These are phyloP conservation scores for Cryptococcus depauperatus DNA, from an alignment of 1,284 basidiomycete genomes.

Conservation along the genomic window DNA sequence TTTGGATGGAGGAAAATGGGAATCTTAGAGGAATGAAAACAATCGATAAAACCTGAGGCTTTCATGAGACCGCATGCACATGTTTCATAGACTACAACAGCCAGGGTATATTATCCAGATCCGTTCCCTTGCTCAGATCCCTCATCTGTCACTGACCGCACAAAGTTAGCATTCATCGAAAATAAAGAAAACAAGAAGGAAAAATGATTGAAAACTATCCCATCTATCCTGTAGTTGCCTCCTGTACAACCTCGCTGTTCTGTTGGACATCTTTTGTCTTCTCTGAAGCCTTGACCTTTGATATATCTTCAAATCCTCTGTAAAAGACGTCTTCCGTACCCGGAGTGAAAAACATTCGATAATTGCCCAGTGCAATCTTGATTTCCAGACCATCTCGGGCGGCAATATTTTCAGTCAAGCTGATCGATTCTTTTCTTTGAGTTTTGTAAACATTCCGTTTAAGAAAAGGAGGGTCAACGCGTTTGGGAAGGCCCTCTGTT, in stretches of 20 bases:
- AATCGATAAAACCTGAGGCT: no score
- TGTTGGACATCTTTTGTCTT: no score
- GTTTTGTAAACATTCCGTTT: constrained; percentile 40
- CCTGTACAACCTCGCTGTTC: no score
- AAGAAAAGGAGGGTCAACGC: constrained; percentile 64
- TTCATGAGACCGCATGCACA: not conserved
- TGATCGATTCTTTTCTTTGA: constrained; percentile 5
- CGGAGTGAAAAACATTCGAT: constrained; percentile 65
- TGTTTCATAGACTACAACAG: not conserved
- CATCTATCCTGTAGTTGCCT: no score
- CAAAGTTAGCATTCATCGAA: no score
- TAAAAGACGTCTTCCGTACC: constrained; percentile 46
- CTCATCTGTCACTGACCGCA: no score
- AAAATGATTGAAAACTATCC: no score
- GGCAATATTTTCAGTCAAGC: constrained; percentile 14
- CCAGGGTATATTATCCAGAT: no score
- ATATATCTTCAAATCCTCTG: constrained; percentile 10
- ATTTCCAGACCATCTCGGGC: constrained; percentile 51
- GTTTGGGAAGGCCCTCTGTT: constrained; percentile 48
- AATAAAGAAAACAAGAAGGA: no score
- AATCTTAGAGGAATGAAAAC: not conserved
- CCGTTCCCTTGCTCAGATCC: no score
- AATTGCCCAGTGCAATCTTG: constrained; percentile 57
- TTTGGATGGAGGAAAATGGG: constrained; percentile 22
- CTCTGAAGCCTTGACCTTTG: not conserved